phyloP scores from a whole-genome alignment of 139 green algal genomes.

The Asterochloris erici region DNA sequence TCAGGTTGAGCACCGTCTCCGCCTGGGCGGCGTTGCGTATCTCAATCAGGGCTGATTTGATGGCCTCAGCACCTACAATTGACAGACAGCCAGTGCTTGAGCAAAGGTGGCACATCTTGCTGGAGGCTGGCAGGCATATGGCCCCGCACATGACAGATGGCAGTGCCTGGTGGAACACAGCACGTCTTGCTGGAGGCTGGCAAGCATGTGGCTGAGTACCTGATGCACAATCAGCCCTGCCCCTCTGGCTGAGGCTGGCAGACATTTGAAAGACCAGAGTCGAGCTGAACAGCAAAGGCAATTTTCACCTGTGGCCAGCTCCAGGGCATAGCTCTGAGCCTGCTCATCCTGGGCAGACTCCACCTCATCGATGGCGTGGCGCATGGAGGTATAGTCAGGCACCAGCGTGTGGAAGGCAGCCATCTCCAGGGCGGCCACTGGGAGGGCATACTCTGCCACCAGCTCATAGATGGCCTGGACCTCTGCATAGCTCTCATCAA shows the following conservation, averaged over 20 bases:
- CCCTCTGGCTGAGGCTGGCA: too few relatives aligned
- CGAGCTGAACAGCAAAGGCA: too few relatives aligned
- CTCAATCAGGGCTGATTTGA: slow-evolving; percentile 47
- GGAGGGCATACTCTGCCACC: slow-evolving; percentile 67
- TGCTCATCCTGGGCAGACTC: slow-evolving; percentile 62
- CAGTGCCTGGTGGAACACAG: too few relatives aligned
- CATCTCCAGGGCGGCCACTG: slow-evolving; percentile 61
- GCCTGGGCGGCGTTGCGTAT: slow-evolving; percentile 55
- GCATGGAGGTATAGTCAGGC: slow-evolving; percentile 60
- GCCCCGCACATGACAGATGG: too few relatives aligned
- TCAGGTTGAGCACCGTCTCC: slow-evolving; percentile 70
- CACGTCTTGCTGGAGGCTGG: too few relatives aligned
- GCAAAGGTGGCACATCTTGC: not conserved
- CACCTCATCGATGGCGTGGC: slow-evolving; percentile 62
- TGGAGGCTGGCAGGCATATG: not conserved
- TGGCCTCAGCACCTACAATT: slow-evolving; percentile 44
- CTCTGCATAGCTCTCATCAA: slow-evolving; percentile 46
- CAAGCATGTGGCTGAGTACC: too few relatives aligned
- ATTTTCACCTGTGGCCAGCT: slow-evolving; percentile 52
- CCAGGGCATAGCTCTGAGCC: slow-evolving; percentile 55
- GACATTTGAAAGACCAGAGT: too few relatives aligned
- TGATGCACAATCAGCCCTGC: too few relatives aligned
- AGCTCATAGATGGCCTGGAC: slow-evolving; percentile 63
- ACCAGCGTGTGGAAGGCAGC: slow-evolving; percentile 69
- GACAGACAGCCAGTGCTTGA: not conserved